These are phyloP conservation scores for Rubroboletus satanas DNA, from an alignment of 768 basidiomycete genomes.

Conservation along the genomic window DNA sequence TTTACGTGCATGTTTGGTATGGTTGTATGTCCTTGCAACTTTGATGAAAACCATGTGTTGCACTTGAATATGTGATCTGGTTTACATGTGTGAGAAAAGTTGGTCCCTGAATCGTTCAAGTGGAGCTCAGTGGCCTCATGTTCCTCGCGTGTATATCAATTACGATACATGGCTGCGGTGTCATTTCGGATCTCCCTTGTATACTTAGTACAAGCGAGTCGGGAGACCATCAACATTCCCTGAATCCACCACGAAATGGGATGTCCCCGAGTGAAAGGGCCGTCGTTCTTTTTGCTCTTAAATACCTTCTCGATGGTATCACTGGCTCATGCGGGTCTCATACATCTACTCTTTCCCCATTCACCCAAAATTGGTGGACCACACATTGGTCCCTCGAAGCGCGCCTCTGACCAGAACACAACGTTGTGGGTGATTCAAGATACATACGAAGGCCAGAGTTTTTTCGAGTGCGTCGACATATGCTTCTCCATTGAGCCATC, in stretches of 20 bases:
- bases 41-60: slow-evolving; percentile 14
- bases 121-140: slow-evolving; percentile 17
- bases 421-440: slow-evolving; percentile 69
- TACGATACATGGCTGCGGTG: slow-evolving; percentile 18
- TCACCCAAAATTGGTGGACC: background rate
- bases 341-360: slow-evolving; percentile 1
- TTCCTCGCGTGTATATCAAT: slow-evolving; percentile 16
- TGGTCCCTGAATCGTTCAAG: background rate
- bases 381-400: slow-evolving; percentile 12
- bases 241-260: slow-evolving; percentile 14
- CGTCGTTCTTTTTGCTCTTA: slow-evolving; percentile 12
- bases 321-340: slow-evolving; percentile 12
- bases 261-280: slow-evolving; percentile 7
- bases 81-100: background rate
- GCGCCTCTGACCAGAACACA: slow-evolving; percentile 21
- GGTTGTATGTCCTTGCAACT: slow-evolving; percentile 15
- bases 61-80: background rate
- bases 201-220: background rate
- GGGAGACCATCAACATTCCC: slow-evolving; percentile 1
- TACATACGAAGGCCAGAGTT: slow-evolving; percentile 59
- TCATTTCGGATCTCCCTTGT: slow-evolving; percentile 2
- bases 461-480: slow-evolving; percentile 59
- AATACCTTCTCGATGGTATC: slow-evolving; percentile 11
- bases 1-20: slow-evolving; percentile 30
- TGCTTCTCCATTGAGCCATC: background rate